Percentiles rank a stretch among this genome's conserved stretches.
phyloP scores from a whole-genome alignment of 176 grass and related monocot species.

The Sorghum bicolor region DNA sequence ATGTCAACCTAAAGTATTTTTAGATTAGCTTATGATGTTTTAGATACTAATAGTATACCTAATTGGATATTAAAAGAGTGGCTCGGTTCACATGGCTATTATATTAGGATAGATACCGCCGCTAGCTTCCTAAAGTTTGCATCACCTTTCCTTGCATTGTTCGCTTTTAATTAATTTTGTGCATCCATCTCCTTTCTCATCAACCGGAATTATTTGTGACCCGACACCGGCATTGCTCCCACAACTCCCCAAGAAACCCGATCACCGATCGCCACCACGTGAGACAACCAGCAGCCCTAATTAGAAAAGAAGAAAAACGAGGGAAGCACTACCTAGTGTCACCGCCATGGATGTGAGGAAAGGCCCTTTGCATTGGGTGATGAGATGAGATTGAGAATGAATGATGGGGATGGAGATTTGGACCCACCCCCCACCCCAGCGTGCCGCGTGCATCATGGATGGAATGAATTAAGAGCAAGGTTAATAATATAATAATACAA shows the following conservation, averaged over 20 bases:
- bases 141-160: background rate
- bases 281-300: background rate
- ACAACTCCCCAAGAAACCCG: constrained; percentile 34
- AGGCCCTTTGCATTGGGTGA: background rate
- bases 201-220: constrained; percentile 21
- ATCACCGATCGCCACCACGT: constrained; percentile 30
- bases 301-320: constrained; percentile 7
- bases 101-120: background rate
- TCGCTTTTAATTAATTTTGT: background rate
- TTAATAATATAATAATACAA: no score
- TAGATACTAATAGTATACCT: background rate
- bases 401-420: background rate
- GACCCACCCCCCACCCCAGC: background rate
- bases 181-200: background rate
- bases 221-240: constrained; percentile 17
- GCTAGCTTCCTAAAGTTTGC: background rate
- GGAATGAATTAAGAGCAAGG: no score
- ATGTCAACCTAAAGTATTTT: background rate
- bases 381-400: background rate
- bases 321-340: background rate
- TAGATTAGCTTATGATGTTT: background rate
- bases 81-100: background rate
- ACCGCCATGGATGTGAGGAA: constrained; percentile 25
- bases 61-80: background rate
- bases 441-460: background rate